phyloP scores from a whole-genome alignment of 345 rosid species.

The Corymbia maculata region DNA sequence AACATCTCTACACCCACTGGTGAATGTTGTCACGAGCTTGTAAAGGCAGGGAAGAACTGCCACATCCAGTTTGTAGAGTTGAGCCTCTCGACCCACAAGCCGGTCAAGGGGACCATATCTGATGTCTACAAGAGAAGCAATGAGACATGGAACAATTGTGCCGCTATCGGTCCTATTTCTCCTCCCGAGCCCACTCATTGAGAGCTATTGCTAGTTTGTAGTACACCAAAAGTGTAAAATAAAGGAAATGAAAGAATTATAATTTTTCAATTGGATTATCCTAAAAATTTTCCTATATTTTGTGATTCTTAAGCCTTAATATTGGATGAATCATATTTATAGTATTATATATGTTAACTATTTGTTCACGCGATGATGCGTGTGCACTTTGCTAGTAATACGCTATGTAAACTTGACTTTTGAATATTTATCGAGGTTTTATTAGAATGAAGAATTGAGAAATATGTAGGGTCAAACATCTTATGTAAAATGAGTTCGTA shows the following conservation, averaged over 20 bases:
- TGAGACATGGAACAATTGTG: background rate
- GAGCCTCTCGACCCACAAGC: background rate
- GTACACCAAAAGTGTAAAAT: no score
- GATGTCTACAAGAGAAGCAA: background rate
- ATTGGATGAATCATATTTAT: background rate
- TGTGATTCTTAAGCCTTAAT: no score
- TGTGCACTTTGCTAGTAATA: background rate
- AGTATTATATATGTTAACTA: background rate
- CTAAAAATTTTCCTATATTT: no score
- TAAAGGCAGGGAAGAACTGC: background rate
- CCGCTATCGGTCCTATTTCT: background rate
- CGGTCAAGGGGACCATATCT: background rate
- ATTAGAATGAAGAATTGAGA: background rate
- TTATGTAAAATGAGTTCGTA: background rate
- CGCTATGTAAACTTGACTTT: background rate
- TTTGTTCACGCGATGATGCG: background rate
- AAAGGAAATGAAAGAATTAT: no score
- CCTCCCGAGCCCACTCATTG: background rate
- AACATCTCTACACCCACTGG: background rate
- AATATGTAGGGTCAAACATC: background rate
- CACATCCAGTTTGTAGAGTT: background rate
- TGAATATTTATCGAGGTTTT: background rate
- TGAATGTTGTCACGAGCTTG: background rate
- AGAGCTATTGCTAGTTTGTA: background rate
- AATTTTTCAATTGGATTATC: no score